Base-by-base conservation (phyloP, 441 rosid species). In the Gossypium trilobum region DNA sequence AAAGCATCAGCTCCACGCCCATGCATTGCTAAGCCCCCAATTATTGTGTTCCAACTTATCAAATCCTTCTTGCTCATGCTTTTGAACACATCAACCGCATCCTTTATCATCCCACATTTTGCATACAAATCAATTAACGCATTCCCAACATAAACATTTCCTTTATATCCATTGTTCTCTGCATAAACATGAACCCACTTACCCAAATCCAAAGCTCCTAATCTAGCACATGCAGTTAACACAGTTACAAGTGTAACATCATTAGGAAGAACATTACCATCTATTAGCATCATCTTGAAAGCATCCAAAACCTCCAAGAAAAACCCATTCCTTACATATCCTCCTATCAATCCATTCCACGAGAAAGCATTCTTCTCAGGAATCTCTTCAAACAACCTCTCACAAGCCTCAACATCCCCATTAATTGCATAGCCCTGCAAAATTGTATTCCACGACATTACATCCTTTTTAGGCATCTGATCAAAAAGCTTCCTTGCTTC, bases 61-160 rank as follows among this genome's bases (percentile, higher is more conserved):
- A 87, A 80, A 79, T 87, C 92, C 71, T 83, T 87, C 76, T 62
- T 78, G 36, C 75, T 59, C 83, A 85, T 76, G 22, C 77, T 59
- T 17, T 60, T 70, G 64, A 91, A 91, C 19, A 88, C 75, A 52
- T 74, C 75, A 55, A 85, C 50, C 3, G 88, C 88, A 61, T 78
- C 81, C 71, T 82, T 85, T 77, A 88, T 77, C 44, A 73, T 60
- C 70, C 91, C 97, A 29, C 90, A 85, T 75, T 88, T 91, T 31
- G 84, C 82, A 79, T 89, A 89, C 89, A 88, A 83, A 77, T 91
- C 90, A 44, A 87, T 79, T 78, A 88, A 75, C 22, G 89, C 86
- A 63, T 86, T 89, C 74, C 79, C 79, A 50, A 87, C 82, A 13
- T 77, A 85, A 25, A 82, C 74, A 78, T 86, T 83, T 44, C 82